Percentiles rank a stretch among this genome's conserved stretches.
Conservation (phyloP, 2,329 filamentous ascomycete genomes). For the Fusarium kyushuense region DNA sequence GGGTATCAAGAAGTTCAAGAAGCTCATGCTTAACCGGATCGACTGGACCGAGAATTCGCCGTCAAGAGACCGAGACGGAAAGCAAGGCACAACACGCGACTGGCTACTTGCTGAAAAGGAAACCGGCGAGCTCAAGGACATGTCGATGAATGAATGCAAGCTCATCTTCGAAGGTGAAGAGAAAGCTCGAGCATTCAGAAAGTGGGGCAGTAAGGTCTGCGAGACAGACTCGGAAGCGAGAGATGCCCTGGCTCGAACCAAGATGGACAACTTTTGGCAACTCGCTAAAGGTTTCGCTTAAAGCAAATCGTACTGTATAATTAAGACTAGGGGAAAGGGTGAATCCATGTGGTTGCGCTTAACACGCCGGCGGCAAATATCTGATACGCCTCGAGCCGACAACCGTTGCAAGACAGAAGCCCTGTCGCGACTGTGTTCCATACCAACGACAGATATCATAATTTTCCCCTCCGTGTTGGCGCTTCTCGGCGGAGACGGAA, state of each 20-base stretch:
- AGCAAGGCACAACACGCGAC: constrained; percentile 71
- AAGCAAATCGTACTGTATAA: constrained; percentile 4
- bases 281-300: constrained; percentile 74
- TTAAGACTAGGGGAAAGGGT: neutral
- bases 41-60: constrained; percentile 93
- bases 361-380: constrained; percentile 11
- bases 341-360: constrained; percentile 8
- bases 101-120: constrained; percentile 88
- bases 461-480: neutral
- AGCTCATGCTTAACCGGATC: constrained; percentile 92
- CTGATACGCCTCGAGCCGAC: constrained; percentile 18
- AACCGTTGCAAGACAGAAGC: neutral
- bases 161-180: constrained; percentile 93
- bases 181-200: constrained; percentile 82
- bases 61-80: constrained; percentile 71
- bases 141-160: constrained; percentile 83
- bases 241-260: constrained; percentile 80
- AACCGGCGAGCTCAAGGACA: constrained; percentile 81
- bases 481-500: neutral
- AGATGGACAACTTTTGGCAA: constrained; percentile 97
- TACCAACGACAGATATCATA: neutral
- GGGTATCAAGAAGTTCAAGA: constrained; percentile 86
- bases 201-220: constrained; percentile 90
- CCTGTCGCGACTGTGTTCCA: constrained; percentile 2
- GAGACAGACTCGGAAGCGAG: constrained; percentile 92